A percentile compares a stretch with the other conserved stretches of the same genome.
These are phyloP conservation scores for Ophiocordyceps camponoti-rufipedis DNA, from an alignment of 2,329 filamentous ascomycete species.

Conservation along the genomic window DNA sequence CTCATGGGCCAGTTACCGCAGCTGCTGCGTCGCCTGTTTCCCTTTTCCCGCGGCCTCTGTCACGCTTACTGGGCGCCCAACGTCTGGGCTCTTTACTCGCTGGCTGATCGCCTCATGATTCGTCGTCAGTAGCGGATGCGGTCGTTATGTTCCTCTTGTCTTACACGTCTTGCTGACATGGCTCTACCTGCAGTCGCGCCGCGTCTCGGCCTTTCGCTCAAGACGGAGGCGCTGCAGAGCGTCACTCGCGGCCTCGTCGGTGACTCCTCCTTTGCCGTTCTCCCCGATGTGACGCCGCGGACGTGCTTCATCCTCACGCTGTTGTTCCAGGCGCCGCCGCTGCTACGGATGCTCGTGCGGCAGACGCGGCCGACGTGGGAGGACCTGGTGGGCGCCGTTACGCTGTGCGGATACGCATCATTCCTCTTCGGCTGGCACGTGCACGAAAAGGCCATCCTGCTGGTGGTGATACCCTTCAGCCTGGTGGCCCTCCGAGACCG, in stretches of 20 bases:
- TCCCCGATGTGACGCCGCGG: conserved; percentile 69
- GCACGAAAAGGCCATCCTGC: conserved; percentile 88
- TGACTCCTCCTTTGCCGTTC: conserved; percentile 81
- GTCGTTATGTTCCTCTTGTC: not conserved
- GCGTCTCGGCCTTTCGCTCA: conserved; percentile 55
- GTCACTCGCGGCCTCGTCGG: conserved; percentile 87
- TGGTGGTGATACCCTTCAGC: conserved; percentile 90
- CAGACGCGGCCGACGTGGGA: conserved; percentile 58
- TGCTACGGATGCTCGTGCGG: conserved; percentile 57
- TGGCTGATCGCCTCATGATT: conserved; percentile 69
- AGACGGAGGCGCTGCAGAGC: conserved; percentile 60
- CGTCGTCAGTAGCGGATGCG: conserved; percentile 36
- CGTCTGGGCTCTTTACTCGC: conserved; percentile 92
- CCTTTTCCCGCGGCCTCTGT: conserved; percentile 82
- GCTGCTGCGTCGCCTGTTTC: conserved; percentile 70
- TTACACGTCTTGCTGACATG: too few species aligned
- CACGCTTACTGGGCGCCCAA: conserved; percentile 99
- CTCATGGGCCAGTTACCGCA: conserved; percentile 69
- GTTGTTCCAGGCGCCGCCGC: conserved; percentile 59
- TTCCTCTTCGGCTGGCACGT: conserved; percentile 99
- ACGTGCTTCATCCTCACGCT: conserved; percentile 72
- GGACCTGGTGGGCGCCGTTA: conserved; percentile 73
- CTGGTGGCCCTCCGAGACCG: conserved; percentile 80
- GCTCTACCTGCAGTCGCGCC: conserved; percentile 47
- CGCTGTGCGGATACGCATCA: conserved; percentile 85